Conservation (phyloP, 495 filamentous ascomycete species). For the Filosporella fistucella region DNA sequence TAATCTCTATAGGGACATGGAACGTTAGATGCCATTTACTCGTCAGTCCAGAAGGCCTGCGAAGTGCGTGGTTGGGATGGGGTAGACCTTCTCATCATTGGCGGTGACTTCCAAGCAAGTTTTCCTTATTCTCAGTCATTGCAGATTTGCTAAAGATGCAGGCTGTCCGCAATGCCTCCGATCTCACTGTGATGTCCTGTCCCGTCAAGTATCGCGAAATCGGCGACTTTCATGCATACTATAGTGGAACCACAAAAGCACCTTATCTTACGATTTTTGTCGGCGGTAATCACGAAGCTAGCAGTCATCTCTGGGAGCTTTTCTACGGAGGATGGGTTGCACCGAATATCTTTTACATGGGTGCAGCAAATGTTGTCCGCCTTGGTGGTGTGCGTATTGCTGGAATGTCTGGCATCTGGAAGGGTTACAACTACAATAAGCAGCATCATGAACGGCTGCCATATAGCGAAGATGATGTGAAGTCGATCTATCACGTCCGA, state of each 20-base stretch:
- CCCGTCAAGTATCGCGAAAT: conserved; percentile 78
- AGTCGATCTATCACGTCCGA: conserved; percentile 79
- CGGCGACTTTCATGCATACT: conserved; percentile 91
- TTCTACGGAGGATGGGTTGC: conserved; percentile 98
- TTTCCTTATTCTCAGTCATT: neutral
- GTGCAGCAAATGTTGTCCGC: conserved; percentile 81
- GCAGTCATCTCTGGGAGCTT: conserved; percentile 80
- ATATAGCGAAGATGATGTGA: conserved; percentile 67
- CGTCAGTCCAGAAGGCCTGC: conserved; percentile 59
- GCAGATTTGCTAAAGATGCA: conserved; percentile 31
- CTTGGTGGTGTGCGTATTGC: conserved; percentile 81
- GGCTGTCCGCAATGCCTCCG: conserved; percentile 82
- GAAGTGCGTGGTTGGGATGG: conserved; percentile 65
- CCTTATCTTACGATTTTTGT: conserved; percentile 90
- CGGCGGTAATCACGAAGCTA: conserved; percentile 92
- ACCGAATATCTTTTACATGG: conserved; percentile 94
- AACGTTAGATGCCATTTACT: conserved; percentile 84
- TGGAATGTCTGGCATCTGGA: conserved; percentile 92
- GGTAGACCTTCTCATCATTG: conserved; percentile 81
- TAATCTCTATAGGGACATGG: conserved; percentile 71
- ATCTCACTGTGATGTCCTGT: conserved; percentile 82
- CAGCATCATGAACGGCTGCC: conserved; percentile 83
- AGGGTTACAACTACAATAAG: conserved; percentile 75
- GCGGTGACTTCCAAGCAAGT: conserved; percentile 81
- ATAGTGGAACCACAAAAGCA: conserved; percentile 69